Percentiles rank a stretch among this genome's conserved stretches.
These are phyloP conservation scores for Cunninghamia lanceolata DNA, from an alignment of 75 land plant genomes.

Conservation along the genomic window DNA sequence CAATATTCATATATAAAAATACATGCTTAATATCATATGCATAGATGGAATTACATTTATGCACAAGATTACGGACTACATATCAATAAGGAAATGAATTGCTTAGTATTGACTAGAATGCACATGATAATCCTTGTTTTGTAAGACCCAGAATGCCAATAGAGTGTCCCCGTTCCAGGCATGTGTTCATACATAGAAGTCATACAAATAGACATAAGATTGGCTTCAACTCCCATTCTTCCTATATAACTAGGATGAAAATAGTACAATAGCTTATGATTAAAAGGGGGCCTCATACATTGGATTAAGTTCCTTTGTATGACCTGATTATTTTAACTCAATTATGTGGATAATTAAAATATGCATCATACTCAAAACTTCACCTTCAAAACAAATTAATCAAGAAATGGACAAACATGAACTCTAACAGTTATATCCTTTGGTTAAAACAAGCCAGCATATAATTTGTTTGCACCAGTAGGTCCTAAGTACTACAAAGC, in stretches of 20 bases:
- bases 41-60: not conserved
- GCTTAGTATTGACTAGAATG: not conserved
- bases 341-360: not conserved
- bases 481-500: not conserved
- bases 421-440: not conserved
- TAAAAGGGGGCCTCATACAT: not conserved
- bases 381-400: conserved; percentile 1
- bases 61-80: not conserved
- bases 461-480: not conserved
- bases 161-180: not conserved
- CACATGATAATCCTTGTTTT: not conserved
- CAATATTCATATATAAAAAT: not conserved
- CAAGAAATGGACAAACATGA: not conserved
- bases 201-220: not conserved
- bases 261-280: not conserved
- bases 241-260: not conserved
- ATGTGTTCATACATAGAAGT: not conserved
- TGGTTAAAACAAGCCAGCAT: not conserved
- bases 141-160: not conserved
- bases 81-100: not conserved
- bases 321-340: not conserved
- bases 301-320: not conserved
- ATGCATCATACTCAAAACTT: not conserved
- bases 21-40: not conserved
- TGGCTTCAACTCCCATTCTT: not conserved